Conservation (phyloP, 805 yeast genomes). For the Naumovozyma dairenensis region DNA sequence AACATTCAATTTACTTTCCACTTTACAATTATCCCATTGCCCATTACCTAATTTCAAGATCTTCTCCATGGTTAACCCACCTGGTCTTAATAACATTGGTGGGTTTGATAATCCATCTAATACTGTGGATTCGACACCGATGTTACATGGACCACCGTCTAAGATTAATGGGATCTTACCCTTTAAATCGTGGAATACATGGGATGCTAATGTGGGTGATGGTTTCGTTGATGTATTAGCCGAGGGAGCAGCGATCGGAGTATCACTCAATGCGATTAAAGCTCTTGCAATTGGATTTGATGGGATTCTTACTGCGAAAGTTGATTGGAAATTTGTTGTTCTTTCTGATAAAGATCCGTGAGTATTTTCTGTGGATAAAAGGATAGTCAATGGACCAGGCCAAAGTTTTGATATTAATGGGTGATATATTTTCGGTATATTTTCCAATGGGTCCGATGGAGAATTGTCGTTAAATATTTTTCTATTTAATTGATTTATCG, state of each 20-base stretch:
- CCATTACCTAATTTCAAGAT: constrained; percentile 57
- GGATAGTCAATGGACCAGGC: constrained; percentile 94
- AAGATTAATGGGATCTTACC: constrained; percentile 75
- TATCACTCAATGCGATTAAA: constrained; percentile 68
- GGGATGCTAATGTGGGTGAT: constrained; percentile 81
- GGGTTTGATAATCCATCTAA: constrained; percentile 81
- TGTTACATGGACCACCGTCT: constrained; percentile 83
- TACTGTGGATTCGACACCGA: constrained; percentile 92
- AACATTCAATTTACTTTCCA: constrained; percentile 55
- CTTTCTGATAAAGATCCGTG: constrained; percentile 49
- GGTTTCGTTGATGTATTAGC: constrained; percentile 96
- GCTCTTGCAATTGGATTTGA: constrained; percentile 84
- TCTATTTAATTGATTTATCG: constrained; percentile 58
- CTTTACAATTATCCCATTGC: constrained; percentile 51
- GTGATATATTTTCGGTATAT: constrained; percentile 60
- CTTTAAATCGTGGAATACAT: constrained; percentile 70
- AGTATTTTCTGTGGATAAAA: constrained; percentile 49
- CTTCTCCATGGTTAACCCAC: constrained; percentile 80
- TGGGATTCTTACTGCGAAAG: constrained; percentile 90
- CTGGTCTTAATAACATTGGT: constrained; percentile 86
- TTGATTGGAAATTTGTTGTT: constrained; percentile 80
- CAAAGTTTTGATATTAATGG: constrained; percentile 62
- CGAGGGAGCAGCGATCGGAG: constrained; percentile 94
- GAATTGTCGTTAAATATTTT: constrained; percentile 36
- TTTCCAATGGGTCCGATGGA: constrained; percentile 20